phyloP scores from a whole-genome alignment of 208 protist genomes.

The Endotrypanum monterogeii region DNA sequence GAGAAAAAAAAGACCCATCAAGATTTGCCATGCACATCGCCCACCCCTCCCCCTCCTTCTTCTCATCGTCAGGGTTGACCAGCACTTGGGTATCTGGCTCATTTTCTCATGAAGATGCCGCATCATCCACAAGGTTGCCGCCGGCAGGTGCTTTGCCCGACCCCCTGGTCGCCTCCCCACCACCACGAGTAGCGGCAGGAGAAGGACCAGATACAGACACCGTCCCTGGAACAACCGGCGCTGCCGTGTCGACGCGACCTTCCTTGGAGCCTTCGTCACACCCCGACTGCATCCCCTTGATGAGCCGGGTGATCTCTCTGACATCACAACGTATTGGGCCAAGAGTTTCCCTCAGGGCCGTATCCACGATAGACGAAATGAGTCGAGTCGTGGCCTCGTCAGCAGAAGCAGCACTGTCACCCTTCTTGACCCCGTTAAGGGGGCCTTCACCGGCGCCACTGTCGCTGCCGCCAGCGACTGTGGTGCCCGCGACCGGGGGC shows the following conservation, averaged over 20 bases:
- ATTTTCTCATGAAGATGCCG: background rate
- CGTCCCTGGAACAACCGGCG: background rate
- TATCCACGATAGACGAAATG: background rate
- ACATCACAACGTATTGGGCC: background rate
- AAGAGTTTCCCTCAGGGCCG: background rate
- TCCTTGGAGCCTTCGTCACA: background rate
- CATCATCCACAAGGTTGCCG: background rate
- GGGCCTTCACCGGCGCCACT: background rate
- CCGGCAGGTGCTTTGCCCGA: background rate
- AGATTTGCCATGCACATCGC: no score
- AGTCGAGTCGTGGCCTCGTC: conserved; percentile 1
- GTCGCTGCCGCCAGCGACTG: background rate
- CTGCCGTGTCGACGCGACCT: background rate
- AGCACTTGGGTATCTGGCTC: no score
- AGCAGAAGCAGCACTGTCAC: background rate
- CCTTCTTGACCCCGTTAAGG: background rate
- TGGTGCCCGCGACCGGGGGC: background rate
- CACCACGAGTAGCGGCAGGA: background rate
- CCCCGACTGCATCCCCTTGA: background rate
- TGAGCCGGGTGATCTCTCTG: background rate
- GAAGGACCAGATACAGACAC: background rate
- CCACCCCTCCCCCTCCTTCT: background rate
- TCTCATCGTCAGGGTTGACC: no score
- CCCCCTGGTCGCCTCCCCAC: background rate
- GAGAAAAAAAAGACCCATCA: no score